Evolutionary conservation across 371 early-diverging fungal species (phyloP).

Genomic region (Actinomortierella wolfii): DNA sequence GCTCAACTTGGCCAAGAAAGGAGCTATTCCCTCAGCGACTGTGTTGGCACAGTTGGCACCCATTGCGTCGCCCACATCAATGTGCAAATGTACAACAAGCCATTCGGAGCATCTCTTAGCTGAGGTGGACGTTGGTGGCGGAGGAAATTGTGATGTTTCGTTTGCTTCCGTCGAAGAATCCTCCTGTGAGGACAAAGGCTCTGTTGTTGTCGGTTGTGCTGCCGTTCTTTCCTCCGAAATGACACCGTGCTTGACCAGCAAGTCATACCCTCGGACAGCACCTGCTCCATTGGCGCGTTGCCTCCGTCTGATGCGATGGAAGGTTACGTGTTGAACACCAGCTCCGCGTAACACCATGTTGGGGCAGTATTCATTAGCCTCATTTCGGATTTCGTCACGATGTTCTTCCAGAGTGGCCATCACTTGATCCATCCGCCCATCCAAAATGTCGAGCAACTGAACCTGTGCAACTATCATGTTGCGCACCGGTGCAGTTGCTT

Average conservation of each 20-base stretch:
- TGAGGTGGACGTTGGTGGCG: not conserved
- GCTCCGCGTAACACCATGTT: conserved; percentile 69
- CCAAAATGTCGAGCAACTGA: conserved; percentile 56
- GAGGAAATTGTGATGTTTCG: not conserved
- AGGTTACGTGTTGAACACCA: conserved; percentile 59
- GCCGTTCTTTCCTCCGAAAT: conserved; percentile 7
- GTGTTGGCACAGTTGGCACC: conserved; percentile 70
- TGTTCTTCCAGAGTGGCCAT: conserved; percentile 38
- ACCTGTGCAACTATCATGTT: conserved; percentile 71
- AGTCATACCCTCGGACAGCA: conserved; percentile 28
- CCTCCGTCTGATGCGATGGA: conserved; percentile 48
- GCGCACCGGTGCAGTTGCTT: conserved; percentile 54
- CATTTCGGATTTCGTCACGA: conserved; percentile 38
- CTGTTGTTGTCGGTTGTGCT: not conserved
- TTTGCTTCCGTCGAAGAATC: not conserved
- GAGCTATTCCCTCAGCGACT: conserved; percentile 66
- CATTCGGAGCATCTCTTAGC: conserved; percentile 45
- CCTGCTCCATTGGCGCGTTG: conserved; percentile 5
- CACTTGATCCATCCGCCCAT: conserved; percentile 42
- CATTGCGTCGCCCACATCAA: conserved; percentile 78
- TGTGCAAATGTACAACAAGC: conserved; percentile 69
- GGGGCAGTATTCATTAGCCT: conserved; percentile 62
- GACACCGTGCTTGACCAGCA: conserved; percentile 37
- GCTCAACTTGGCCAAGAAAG: conserved; percentile 53
- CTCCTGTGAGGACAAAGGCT: no score